Base-by-base conservation (phyloP, 139 green algal genomes). In the Chlorella sorokiniana region DNA sequence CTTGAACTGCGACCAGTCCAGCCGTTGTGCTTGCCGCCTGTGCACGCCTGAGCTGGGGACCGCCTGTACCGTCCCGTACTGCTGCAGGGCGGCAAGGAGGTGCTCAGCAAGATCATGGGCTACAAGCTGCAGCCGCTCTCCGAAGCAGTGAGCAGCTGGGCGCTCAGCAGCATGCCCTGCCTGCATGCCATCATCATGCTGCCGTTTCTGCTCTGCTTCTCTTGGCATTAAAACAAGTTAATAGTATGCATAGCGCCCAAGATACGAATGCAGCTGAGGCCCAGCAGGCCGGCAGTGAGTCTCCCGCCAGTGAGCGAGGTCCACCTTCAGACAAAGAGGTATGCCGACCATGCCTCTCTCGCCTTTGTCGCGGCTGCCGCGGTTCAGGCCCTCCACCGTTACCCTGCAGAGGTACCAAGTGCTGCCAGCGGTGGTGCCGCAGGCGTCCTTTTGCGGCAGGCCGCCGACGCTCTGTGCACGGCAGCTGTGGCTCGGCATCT, bases 81-180 rank as follows among this genome's bases (percentile, higher is more conserved):
- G 16, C 4, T 79, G 68, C 87, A 92, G 87, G 87, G 72, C 33
- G 93, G 93, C 59, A 87, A 95, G 87, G 88, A 92, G 81, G 88
- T 90, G 35, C n/a, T 73, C 16, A 37, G 82, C 8, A 52, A 82
- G 4, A 84, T 96, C 4, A 81, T 84, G 31, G 93, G 93, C 10
- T 96, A 96, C 91, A 96, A 96, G 87, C 93, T 93, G 88, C 84
- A 88, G 85, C 87, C 83, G 1, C 83, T 96, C 62, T 84, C 87
- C 44, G 86, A 92, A 23, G 88, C 86, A 11, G 83, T 96, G 59
- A 87, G 42, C 77, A 88, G 73, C 81, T 95, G 65, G 35, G 82
- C 35, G 33, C 31, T 25, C n/a, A n/a, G n/a, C n/a, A n/a, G n/a
- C 7, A 3, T 29, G 10, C 23, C 65, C 38, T 52, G 35, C 29